Evolutionary conservation across 805 yeast species (phyloP), one percentile per base, ranked within the genome.

Genomic region (Wickerhamiella qilinensis): DNA sequence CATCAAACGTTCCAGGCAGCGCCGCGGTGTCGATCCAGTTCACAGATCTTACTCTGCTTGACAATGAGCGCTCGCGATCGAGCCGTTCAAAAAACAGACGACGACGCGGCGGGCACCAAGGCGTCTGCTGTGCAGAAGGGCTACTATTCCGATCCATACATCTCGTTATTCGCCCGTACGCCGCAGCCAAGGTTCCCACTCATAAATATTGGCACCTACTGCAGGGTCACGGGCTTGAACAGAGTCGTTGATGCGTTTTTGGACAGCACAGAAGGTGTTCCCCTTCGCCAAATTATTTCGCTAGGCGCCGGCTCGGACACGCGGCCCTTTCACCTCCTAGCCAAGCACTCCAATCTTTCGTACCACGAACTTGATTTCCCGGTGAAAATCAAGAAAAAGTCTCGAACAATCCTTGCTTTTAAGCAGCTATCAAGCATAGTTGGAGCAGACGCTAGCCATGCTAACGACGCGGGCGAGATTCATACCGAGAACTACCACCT

Each of bases 281-380:
- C 53, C 57, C 20, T 25, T 11, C 35, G 47, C 22, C 65, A 78
- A 50, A 66, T 80, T 14, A 58, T 81, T 1, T 77, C 84, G 1
- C 52, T 80, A n/a, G 93, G 93, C 0, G 77, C 86, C 2, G 93
- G 93, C 4, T 76, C 82, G 14, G 93, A 81, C 49, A 77, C 91
- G 0, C 53, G 88, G 38, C 66, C 69, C 14, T 78, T 80, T 51
- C 54, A 62, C 8, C 43, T 73, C 14, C 53, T 79, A 30, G 50
- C 58, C 5, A 34, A 54, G 4, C 38, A 58, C 35, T 28, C 46
- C 9, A 27, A 50, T 19, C 42, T 76, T 25, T 49, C 47, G 2
- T 73, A 74, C 47, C 63, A 68, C 43, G 93, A 80, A 51, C 51
- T 77, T 18, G 93, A 80, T 54, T 78, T 79, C 50, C 67, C 68